These are phyloP conservation scores for Salix exigua DNA, from an alignment of 345 rosid species.

Conservation along the genomic window DNA sequence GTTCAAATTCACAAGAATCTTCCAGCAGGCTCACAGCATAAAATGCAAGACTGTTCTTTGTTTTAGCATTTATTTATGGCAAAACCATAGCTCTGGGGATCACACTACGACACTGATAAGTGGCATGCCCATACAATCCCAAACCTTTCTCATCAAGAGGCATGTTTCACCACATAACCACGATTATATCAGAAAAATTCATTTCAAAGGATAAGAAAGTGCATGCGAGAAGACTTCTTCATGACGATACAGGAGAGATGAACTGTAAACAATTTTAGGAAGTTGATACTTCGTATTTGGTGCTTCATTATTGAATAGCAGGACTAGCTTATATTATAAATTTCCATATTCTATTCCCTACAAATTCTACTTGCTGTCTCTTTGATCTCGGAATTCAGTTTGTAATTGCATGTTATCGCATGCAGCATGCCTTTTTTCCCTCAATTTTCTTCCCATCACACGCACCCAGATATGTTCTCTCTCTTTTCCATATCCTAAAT, in stretches of 20 bases:
- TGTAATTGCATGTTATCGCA: neutral
- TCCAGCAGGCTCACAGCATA: neutral
- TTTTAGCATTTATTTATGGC: neutral
- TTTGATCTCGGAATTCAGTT: neutral
- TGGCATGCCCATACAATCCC: no score
- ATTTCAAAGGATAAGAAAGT: neutral
- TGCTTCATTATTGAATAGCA: neutral
- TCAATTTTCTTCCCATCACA: neutral
- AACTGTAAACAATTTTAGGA: neutral
- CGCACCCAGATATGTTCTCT: neutral
- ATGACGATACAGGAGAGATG: neutral
- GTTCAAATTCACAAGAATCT: neutral
- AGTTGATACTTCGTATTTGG: neutral
- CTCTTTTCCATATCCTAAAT: neutral
- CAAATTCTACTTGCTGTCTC: neutral
- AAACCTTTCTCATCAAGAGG: neutral
- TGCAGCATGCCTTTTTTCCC: neutral
- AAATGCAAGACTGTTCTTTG: neutral
- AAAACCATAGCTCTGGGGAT: no score
- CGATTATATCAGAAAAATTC: no score
- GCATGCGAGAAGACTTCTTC: neutral
- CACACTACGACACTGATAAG: no score
- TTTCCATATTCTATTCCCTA: neutral
- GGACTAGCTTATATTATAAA: neutral
- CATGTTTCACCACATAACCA: no score